A percentile compares a stretch with the other conserved stretches of the same genome.
phyloP scores from a whole-genome alignment of 2,329 filamentous ascomycete genomes.

The Claviceps paspali region DNA sequence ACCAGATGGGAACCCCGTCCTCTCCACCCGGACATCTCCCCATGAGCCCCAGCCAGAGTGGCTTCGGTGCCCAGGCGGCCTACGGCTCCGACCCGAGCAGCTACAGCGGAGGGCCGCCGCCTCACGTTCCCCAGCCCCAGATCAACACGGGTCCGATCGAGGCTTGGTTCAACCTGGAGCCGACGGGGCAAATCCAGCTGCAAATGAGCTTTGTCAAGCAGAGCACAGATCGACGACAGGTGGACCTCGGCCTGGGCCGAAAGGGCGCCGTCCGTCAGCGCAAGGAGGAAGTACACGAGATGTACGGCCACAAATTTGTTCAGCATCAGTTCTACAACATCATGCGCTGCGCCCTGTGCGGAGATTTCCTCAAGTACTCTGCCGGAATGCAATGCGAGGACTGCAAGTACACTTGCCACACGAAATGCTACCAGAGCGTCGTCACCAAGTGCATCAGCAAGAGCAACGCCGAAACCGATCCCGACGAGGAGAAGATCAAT shows the following conservation, averaged over 20 bases:
- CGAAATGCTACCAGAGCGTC: conserved; percentile 90
- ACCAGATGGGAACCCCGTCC: conserved; percentile 61
- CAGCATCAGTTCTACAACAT: conserved; percentile 99
- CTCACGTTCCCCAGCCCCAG: conserved; percentile 28
- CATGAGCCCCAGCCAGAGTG: conserved; percentile 32
- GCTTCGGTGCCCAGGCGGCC: conserved; percentile 31
- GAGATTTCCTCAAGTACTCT: conserved; percentile 96
- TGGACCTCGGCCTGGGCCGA: conserved; percentile 81
- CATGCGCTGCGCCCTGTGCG: conserved; percentile 96
- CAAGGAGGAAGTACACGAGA: conserved; percentile 96
- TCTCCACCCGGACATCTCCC: conserved; percentile 40
- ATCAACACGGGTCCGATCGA: conserved; percentile 54
- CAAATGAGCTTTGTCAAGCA: conserved; percentile 88
- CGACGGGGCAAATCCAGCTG: conserved; percentile 81
- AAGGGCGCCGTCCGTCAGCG: conserved; percentile 94
- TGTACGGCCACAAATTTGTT: conserved; percentile 98
- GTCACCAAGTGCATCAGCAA: conserved; percentile 99
- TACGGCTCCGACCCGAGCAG: conserved; percentile 10
- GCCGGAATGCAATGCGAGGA: conserved; percentile 98
- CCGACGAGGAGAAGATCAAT: conserved; percentile 99
- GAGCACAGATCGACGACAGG: conserved; percentile 63
- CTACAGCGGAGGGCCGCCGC: conserved; percentile 16
- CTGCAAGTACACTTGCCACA: conserved; percentile 99
- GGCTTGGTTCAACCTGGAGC: conserved; percentile 94
- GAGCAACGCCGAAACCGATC: conserved; percentile 94